A percentile compares a stretch with the other conserved stretches of the same genome.
phyloP scores from a whole-genome alignment of 345 rosid genomes.

The Isatis tinctoria region DNA sequence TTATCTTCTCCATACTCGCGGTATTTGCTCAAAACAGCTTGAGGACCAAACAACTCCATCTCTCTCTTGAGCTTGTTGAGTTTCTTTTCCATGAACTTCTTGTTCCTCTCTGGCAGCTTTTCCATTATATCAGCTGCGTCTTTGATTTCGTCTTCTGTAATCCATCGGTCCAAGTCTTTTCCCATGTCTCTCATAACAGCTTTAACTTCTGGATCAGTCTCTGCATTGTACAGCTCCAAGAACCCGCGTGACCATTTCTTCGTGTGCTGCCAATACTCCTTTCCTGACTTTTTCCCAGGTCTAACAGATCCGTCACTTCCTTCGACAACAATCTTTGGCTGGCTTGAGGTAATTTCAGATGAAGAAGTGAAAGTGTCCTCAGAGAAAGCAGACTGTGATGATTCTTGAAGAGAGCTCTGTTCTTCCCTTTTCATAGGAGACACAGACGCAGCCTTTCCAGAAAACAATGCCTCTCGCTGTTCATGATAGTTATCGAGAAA shows the following conservation, averaged over 20 bases:
- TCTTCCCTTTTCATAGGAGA: constrained; percentile 39
- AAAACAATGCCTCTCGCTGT: constrained; percentile 47
- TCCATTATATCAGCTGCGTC: constrained; percentile 75
- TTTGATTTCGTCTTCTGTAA: constrained; percentile 81
- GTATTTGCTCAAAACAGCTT: constrained; percentile 90
- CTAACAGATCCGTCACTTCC: constrained; percentile 81
- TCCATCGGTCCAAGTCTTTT: constrained; percentile 89
- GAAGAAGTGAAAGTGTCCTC: constrained; percentile 35
- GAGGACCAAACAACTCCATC: constrained; percentile 90
- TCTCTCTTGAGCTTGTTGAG: constrained; percentile 77
- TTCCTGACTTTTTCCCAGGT: constrained; percentile 78
- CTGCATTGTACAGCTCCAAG: constrained; percentile 72
- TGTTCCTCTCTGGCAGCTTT: constrained; percentile 53
- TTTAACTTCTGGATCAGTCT: constrained; percentile 80
- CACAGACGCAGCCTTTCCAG: constrained; percentile 36
- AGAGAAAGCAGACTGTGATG: constrained; percentile 29
- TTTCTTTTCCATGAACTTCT: constrained; percentile 70
- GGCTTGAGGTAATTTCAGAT: constrained; percentile 33
- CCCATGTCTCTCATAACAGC: constrained; percentile 81
- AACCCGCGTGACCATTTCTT: constrained; percentile 92
- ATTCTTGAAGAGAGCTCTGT: constrained; percentile 35
- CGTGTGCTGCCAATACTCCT: constrained; percentile 89
- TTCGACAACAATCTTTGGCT: constrained; percentile 61
- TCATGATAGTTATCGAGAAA: constrained; percentile 46
- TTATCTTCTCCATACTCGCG: constrained; percentile 75